Evolutionary conservation across 306 rosid species (phyloP).

Genomic region (Cucurbita argyrosperma): DNA sequence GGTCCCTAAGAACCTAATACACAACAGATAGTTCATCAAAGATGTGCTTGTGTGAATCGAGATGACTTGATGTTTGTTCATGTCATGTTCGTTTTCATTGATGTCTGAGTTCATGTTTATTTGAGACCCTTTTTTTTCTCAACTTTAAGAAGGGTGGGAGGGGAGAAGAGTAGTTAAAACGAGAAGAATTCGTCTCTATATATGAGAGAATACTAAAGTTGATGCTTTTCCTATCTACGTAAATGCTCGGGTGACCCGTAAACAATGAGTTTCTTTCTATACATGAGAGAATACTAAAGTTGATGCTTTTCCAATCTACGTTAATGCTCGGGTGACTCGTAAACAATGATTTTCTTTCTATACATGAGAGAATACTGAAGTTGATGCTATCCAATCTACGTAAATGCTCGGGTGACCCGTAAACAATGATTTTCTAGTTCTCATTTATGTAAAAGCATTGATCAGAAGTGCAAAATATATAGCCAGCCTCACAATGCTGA

Average conservation of each 20-base stretch:
- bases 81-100: background rate
- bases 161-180: background rate
- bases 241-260: background rate
- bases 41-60: background rate
- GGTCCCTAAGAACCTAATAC: conserved; percentile 69
- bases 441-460: background rate
- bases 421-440: background rate
- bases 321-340: background rate
- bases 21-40: conserved; percentile 1
- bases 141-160: too few species aligned
- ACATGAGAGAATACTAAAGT: too few species aligned
- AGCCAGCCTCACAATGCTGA: background rate
- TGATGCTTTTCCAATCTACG: background rate
- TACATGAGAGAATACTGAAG: too few species aligned
- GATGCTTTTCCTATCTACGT: background rate
- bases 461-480: background rate
- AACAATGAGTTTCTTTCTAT: background rate
- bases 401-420: background rate
- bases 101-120: background rate
- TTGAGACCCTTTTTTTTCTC: background rate
- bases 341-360: background rate
- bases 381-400: background rate
- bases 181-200: background rate
- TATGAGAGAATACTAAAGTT: background rate
- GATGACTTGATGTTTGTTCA: background rate